These are phyloP conservation scores for Phytopythium montanum DNA, from an alignment of 352 stramenopile genomes.

Conservation along the genomic window DNA sequence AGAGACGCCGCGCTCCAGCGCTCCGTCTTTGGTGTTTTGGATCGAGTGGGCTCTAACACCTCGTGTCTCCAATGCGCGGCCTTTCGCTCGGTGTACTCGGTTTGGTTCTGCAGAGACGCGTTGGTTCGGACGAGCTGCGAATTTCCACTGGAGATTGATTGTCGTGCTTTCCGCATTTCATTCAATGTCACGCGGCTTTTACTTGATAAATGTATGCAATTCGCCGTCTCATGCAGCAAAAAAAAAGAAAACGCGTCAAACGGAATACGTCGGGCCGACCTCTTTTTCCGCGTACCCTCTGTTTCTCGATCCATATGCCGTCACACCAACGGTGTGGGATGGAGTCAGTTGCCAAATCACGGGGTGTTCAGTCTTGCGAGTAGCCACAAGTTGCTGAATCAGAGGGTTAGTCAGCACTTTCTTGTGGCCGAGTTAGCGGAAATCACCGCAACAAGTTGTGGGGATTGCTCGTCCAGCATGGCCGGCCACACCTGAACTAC, in stretches of 20 bases:
- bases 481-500: neutral
- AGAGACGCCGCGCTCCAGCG: neutral
- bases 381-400: neutral
- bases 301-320: neutral
- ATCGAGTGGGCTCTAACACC: neutral
- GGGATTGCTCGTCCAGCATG: neutral
- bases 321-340: neutral
- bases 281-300: neutral
- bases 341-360: neutral
- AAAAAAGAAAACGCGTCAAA: neutral
- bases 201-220: too few relatives aligned
- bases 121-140: too few relatives aligned
- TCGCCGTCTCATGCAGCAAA: neutral
- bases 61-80: too few relatives aligned
- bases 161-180: too few relatives aligned
- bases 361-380: neutral
- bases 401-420: conserved; percentile 7
- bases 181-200: too few relatives aligned
- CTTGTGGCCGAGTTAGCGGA: conserved; percentile 10
- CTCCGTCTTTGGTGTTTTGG: neutral
- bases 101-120: too few relatives aligned
- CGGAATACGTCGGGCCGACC: neutral
- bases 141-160: too few relatives aligned
- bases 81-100: too few relatives aligned
- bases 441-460: neutral